These are phyloP conservation scores for Canna indica DNA, from an alignment of 176 grass and related monocot genomes.

Conservation along the genomic window DNA sequence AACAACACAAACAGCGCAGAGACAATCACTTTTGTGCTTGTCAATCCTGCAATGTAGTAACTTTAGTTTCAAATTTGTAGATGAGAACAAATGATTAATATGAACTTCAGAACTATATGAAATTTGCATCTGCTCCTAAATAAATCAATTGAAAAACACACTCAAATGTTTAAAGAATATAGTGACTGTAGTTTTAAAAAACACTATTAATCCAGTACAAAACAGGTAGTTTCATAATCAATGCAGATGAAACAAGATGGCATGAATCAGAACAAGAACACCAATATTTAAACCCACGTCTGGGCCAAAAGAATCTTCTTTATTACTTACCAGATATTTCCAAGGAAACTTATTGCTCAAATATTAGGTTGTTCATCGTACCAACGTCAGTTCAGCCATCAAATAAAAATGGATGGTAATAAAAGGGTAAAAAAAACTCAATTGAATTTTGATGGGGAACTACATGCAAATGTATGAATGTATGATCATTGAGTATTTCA, in stretches of 20 bases:
- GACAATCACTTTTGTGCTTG: conserved; percentile 57
- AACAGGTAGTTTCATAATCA: background rate
- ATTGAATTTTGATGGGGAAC: background rate
- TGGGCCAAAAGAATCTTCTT: background rate
- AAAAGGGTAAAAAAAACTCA: background rate
- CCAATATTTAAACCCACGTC: background rate
- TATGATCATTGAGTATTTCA: too few species aligned
- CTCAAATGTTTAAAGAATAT: background rate
- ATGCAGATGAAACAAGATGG: background rate
- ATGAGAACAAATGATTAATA: background rate
- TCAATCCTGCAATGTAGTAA: conserved; percentile 48
- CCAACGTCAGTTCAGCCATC: background rate
- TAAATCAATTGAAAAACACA: background rate
- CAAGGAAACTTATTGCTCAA: background rate
- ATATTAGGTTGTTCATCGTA: background rate
- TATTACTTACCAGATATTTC: background rate
- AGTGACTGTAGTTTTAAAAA: background rate
- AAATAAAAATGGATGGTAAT: background rate
- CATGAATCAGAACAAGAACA: background rate
- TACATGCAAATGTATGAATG: too few species aligned
- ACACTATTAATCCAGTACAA: background rate
- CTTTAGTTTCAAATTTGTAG: conserved; percentile 12
- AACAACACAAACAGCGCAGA: conserved; percentile 76
- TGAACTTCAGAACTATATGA: background rate
- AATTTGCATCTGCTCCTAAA: background rate